Evolutionary conservation across 2,329 filamentous ascomycete species (phyloP).

Genomic region (Trichoderma citrinoviride): DNA sequence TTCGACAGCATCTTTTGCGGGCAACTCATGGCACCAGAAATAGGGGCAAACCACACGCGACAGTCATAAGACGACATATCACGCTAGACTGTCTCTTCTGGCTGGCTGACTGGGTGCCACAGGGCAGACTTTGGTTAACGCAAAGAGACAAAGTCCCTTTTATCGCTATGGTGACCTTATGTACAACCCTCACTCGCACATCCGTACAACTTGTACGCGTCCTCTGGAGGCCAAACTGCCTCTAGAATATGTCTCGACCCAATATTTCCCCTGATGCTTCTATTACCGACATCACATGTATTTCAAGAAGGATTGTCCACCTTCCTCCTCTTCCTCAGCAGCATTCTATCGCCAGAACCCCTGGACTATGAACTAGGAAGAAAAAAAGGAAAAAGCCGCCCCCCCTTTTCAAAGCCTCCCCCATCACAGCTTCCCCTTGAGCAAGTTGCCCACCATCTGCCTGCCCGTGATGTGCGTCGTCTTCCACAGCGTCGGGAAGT

Average conservation of each 20-base stretch:
- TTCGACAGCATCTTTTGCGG: background rate
- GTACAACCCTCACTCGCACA: background rate
- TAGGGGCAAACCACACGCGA: background rate
- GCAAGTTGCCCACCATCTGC: slow-evolving; percentile 73
- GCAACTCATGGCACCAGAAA: background rate
- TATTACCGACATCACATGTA: no score
- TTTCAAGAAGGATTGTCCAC: no score
- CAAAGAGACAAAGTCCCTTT: background rate
- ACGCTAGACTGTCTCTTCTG: no score
- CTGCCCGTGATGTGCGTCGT: slow-evolving; percentile 71
- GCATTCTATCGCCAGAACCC: no score
- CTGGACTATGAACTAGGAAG: no score
- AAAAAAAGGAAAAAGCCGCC: no score
- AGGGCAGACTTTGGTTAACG: background rate
- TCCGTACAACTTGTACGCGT: no score
- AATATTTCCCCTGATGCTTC: no score
- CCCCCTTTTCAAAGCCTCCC: background rate
- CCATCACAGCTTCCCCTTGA: slow-evolving; percentile 66
- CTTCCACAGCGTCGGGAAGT: slow-evolving; percentile 79
- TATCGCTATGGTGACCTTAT: background rate
- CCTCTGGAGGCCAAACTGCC: no score
- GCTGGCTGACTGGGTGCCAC: background rate
- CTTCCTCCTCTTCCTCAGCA: no score
- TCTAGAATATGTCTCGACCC: no score
- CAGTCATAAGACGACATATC: no score